Conservation (phyloP, 2,329 filamentous ascomycete species). For the Macrophomina tecta region DNA sequence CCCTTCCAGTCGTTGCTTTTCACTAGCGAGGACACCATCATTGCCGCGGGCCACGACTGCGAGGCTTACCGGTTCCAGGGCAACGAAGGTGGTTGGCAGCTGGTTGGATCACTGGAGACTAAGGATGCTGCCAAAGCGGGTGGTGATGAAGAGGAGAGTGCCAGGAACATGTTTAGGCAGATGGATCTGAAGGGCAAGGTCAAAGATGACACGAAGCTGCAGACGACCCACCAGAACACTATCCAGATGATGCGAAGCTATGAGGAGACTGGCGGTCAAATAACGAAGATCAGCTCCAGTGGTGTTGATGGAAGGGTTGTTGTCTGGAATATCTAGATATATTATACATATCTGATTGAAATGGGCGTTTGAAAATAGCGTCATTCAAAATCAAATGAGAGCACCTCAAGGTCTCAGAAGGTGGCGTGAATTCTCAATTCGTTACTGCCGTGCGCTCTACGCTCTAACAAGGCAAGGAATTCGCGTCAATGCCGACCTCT, state of each 20-base stretch:
- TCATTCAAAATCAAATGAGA: neutral
- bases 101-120: constrained; percentile 79
- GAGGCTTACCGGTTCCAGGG: constrained; percentile 92
- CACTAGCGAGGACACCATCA: constrained; percentile 90
- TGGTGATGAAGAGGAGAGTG: constrained; percentile 78
- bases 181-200: constrained; percentile 99
- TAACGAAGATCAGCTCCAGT: constrained; percentile 79
- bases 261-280: constrained; percentile 66
- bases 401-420: neutral
- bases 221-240: constrained; percentile 96
- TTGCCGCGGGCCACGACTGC: constrained; percentile 87
- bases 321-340: constrained; percentile 51
- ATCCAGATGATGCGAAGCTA: constrained; percentile 84
- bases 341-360: too few species aligned
- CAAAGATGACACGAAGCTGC: constrained; percentile 93
- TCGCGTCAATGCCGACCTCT: neutral
- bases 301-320: constrained; percentile 57
- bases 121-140: constrained; percentile 59
- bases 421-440: constrained; percentile 3
- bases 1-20: constrained; percentile 94
- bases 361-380: neutral
- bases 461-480: neutral
- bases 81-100: constrained; percentile 78
- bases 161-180: constrained; percentile 96
- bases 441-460: constrained; percentile 5